Evolutionary conservation across 2,329 filamentous ascomycete genomes (phyloP), one percentile per base, ranked within the genome.

Genomic region (Fusarium miscanthi): DNA sequence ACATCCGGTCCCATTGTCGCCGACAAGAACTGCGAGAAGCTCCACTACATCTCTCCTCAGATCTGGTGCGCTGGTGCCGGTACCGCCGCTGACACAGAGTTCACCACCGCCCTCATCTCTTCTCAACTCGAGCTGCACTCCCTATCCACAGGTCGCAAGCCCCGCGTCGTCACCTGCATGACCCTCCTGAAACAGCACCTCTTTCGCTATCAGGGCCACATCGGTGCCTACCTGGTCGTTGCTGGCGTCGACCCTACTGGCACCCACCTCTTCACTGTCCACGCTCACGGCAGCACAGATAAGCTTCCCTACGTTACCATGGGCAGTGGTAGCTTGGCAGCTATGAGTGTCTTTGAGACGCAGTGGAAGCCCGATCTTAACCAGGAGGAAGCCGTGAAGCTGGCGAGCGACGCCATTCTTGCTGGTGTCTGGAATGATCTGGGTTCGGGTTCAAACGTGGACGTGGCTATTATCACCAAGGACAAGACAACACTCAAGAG

Each of bases 11-110:
- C 96, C 76, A 99, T 99, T 84, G 96, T 99, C 78, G 97, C 97
- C 84, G 96, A 99, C 90, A 99, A 99, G 94, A 99, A 99, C 89
- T 98, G 96, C 87, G 95, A 99, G 87, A 99, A 99, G 87, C 91
- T 99, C 74, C 96, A 99, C 87, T 99, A 97, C 88, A 99, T 99
- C 83, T 89, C 96, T 46, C 95, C 96, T 67, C 94, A 98, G 84
- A 99, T 99, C 85, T 99, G 96, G 96, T 99, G 96, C 85, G 96
- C 96, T 14, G 96, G 96, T 77, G 97, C 96, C 76, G 96, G 97
- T 83, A 99, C 96, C 57, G 96, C 96, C 70, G 96, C 96, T 79
- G 96, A 99, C 84, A 98, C 95, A 75, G 96, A 99, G 87, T 99
- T 99, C 88, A 99, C 96, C 77, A 99, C 96, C 67, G 93, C 95